Evolutionary conservation across 1,284 basidiomycete species (phyloP), one percentile per base, ranked within the genome.

Genomic region (Trametes sp.): DNA sequence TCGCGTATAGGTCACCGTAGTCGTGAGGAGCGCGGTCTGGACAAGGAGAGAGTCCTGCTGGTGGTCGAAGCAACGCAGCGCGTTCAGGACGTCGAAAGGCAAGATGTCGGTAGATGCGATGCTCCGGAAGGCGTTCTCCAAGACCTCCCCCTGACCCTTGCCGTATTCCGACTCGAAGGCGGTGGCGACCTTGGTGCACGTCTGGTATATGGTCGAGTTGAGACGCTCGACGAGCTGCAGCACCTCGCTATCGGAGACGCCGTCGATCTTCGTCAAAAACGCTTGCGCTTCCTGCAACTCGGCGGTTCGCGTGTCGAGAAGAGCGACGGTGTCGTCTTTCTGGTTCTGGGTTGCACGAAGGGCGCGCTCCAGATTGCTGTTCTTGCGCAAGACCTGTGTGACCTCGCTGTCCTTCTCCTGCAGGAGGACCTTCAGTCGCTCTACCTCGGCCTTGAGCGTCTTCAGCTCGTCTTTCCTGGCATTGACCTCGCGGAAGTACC

Each of bases 21-120:
- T 77, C 5, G 80, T 79, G 64, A 86, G 85, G 44, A 87, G 69
- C 0, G 83, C 82, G 51, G 83, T 78, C 53, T 86, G 84, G n/a
- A 87, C 75, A 44, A 83, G 70, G 55, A 81, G 75, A 0, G 81
- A 77, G 69, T 85, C 81, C 38, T 76, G 77, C 45, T 73, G 59
- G 51, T 83, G 78, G 53, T 75, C 69, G 5, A 76, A 70, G 0
- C 68, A 62, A 62, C 69, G 64, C 53, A 83, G 71, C 42, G 82
- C 60, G 10, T 74, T 68, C 0, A 77, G 73, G 66, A 84, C 71
- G 29, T 74, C 66, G 38, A 70, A 26, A 13, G 78, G 78, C 69
- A 82, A 67, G 60, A 80, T 73, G 61, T 79, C 73, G 61, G 72
- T 70, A 46, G 74, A 13, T 4, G 19, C 14, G 14, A 49, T 11